Conservation (phyloP, 805 yeast genomes). For the Saturnispora ahearnii region DNA sequence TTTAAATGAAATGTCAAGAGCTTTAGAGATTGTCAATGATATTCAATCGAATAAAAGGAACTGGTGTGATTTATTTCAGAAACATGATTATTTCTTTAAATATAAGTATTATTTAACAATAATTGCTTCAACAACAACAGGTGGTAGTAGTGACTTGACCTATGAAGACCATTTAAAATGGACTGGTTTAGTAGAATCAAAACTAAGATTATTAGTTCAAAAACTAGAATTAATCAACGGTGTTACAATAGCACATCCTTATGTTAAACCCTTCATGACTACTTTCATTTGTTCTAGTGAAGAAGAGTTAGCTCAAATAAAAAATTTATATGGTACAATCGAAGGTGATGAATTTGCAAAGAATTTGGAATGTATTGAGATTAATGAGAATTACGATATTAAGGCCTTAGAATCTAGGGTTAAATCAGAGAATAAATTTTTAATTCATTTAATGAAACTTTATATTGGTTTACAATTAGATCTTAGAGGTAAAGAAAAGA, state of each 20-base stretch:
- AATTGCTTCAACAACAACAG: constrained; percentile 52
- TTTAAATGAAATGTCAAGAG: constrained; percentile 70
- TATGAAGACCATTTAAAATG: constrained; percentile 82
- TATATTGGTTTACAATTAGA: constrained; percentile 68
- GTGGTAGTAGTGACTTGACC: constrained; percentile 32
- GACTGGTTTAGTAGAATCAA: constrained; percentile 91
- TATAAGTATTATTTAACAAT: constrained; percentile 84
- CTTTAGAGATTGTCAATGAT: constrained; percentile 58
- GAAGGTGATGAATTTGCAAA: constrained; percentile 40
- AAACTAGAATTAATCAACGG: constrained; percentile 75
- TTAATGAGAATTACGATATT: constrained; percentile 25
- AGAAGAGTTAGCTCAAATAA: constrained; percentile 28
- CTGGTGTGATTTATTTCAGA: constrained; percentile 71
- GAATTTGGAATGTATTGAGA: constrained; percentile 25
- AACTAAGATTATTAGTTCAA: constrained; percentile 68
- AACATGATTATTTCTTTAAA: constrained; percentile 72
- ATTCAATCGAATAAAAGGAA: constrained; percentile 51
- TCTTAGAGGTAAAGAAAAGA: constrained; percentile 44
- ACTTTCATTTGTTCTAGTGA: constrained; percentile 36
- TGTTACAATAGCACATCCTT: constrained; percentile 82
- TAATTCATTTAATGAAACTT: constrained; percentile 59
- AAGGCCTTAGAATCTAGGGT: constrained; percentile 21
- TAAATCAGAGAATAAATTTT: constrained; percentile 19
- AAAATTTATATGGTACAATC: constrained; percentile 44
- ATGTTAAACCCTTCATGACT: constrained; percentile 62